phyloP scores from a whole-genome alignment of 176 grass and related monocot species.

The Oryza officinalis region DNA sequence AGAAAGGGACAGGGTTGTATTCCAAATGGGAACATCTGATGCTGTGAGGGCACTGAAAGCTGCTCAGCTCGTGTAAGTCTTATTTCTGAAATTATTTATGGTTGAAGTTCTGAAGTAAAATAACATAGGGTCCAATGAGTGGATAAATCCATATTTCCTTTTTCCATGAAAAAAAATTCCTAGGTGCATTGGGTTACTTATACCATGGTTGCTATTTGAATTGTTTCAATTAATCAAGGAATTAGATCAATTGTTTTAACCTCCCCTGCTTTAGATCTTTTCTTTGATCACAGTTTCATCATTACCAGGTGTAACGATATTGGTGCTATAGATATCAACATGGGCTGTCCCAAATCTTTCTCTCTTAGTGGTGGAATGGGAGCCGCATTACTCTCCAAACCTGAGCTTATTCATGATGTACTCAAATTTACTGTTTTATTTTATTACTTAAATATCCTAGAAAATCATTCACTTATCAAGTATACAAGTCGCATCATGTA shows the following conservation, averaged over 20 bases:
- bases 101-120: slow-evolving; percentile 10
- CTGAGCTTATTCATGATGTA: slow-evolving; percentile 99
- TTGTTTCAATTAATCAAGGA: slow-evolving; percentile 5
- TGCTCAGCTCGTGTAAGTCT: slow-evolving; percentile 88
- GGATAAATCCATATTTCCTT: background rate
- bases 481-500: slow-evolving; percentile 48
- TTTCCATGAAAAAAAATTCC: background rate
- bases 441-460: slow-evolving; percentile 1
- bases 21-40: slow-evolving; percentile 97
- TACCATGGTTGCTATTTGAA: background rate
- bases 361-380: slow-evolving; percentile 97
- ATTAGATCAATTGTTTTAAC: slow-evolving; percentile 5
- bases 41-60: slow-evolving; percentile 83
- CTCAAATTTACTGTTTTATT: slow-evolving; percentile 33
- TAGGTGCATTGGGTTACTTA: background rate
- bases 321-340: slow-evolving; percentile 93
- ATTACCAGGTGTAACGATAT: slow-evolving; percentile 79
- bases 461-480: slow-evolving; percentile 32
- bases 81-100: slow-evolving; percentile 1
- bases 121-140: background rate
- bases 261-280: slow-evolving; percentile 10
- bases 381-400: slow-evolving; percentile 94
- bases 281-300: slow-evolving; percentile 17
- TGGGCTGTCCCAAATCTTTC: slow-evolving; percentile 92
- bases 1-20: slow-evolving; percentile 82